Base-by-base conservation (phyloP, 2,329 filamentous ascomycete species). In the Cytospora chrysosperma region DNA sequence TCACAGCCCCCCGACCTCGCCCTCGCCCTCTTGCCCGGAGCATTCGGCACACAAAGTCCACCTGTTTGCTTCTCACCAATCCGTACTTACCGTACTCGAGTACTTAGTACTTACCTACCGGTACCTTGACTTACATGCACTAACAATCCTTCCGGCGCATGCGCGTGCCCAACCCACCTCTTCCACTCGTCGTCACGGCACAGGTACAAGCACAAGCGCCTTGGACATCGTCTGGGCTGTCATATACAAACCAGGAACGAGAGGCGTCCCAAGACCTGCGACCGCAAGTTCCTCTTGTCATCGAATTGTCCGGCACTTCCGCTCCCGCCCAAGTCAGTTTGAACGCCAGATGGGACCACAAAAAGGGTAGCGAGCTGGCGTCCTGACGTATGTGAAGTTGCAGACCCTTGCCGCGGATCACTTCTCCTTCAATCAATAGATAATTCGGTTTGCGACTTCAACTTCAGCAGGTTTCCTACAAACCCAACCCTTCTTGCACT, bases 291-390 rank as follows among this genome's bases (percentile, higher is more conserved):
- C 26, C 30, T 34, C 19, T 10, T 32, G 34, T 30, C 27, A 24
- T 17, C 37, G 51, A 21, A 61, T 50, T 61, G 37, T 28, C 43
- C 59, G 59, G 51, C 59, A 61, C 51, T 55, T 61, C 37, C 59
- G 51, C 32, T 55, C 21, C 17, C 30, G 54, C n/a, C n/a, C n/a
- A 34, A 24, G n/a, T 47, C 21, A 24, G 21, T 28, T 61, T 40
- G 56, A 63, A 56, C 49, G 63, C 63, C 56, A 62, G 52, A 65
- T 63, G 63, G 63, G 62, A 55, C 63, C 63, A 62, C 56, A 58
- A 58, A 65, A 59, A 59, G 53, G 49, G 63, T 59, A 50, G 56
- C 52, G 57, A 65, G 56, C 61, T 65, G 61, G 63, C 54, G 47
- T 52, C 64, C 61, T 66, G 53, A 65, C 61, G 64, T 66, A 61